Conservation (phyloP, 176 grass and related monocot species). For the Hyparrhenia diplandra region DNA sequence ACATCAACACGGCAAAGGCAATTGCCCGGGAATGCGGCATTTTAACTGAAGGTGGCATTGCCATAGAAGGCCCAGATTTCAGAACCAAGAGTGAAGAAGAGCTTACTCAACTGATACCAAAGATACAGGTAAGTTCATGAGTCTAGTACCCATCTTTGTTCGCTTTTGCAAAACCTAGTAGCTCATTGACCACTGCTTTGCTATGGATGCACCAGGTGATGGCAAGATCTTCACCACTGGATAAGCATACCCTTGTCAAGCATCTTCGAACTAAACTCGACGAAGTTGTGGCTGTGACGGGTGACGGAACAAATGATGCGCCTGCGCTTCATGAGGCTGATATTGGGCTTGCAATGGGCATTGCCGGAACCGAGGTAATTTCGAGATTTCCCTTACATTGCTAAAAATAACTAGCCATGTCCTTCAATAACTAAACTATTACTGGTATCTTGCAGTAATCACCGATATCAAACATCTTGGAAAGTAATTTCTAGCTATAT, state of each 20-base stretch:
- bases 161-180: not conserved
- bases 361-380: conserved; percentile 92
- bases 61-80: conserved; percentile 90
- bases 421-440: not conserved
- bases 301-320: conserved; percentile 95
- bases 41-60: conserved; percentile 78
- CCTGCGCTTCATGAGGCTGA: conserved; percentile 94
- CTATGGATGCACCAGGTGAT: conserved; percentile 66
- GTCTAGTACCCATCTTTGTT: not conserved
- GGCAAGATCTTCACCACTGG: conserved; percentile 92
- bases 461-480: not conserved
- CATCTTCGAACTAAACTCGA: conserved; percentile 64
- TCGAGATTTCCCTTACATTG: not conserved
- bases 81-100: conserved; percentile 67
- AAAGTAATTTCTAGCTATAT: not conserved
- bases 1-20: conserved; percentile 96
- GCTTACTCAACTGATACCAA: conserved; percentile 65
- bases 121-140: conserved; percentile 60
- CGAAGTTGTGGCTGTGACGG: conserved; percentile 95
- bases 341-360: conserved; percentile 95
- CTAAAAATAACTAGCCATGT: not conserved
- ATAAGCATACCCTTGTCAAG: conserved; percentile 92
- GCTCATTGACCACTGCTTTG: not conserved
- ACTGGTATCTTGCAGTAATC: not conserved
- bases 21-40: conserved; percentile 97